Conservation (phyloP, 257 asterid genomes). For the Solanum chmielewskii region DNA sequence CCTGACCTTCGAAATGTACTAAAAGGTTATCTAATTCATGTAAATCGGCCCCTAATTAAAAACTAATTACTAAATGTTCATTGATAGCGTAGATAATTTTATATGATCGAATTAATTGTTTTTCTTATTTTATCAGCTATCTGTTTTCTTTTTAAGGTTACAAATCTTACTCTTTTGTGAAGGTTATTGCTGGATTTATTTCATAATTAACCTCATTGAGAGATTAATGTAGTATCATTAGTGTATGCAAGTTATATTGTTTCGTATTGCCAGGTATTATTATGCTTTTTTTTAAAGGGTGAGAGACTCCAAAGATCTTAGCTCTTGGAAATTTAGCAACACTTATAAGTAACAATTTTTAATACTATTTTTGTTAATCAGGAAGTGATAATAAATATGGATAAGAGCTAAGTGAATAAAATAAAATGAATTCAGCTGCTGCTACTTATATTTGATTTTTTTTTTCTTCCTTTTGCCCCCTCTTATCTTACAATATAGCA, state of each 20-base stretch:
- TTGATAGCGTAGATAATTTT: no score
- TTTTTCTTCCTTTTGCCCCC: not conserved
- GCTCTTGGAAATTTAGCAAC: not conserved
- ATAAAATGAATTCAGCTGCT: not conserved
- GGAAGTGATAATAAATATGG: not conserved
- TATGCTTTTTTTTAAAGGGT: not conserved
- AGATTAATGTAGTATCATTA: no score
- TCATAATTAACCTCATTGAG: not conserved
- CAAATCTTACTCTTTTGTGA: not conserved
- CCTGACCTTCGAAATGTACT: no score
- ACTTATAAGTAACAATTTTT: not conserved
- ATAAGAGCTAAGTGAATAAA: not conserved
- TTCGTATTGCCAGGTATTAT: not conserved
- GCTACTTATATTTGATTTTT: not conserved
- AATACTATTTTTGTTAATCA: not conserved
- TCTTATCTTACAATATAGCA: conserved; percentile 28
- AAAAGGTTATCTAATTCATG: not conserved
- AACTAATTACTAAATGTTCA: not conserved
- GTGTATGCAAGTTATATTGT: not conserved
- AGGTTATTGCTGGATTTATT: not conserved
- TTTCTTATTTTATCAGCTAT: not conserved
- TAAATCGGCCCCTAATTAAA: not conserved
- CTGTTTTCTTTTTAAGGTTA: no score
- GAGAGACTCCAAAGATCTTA: not conserved
- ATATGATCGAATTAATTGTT: no score